Conservation (phyloP, 2,329 filamentous ascomycete species). For the Stachybotrys elegans region DNA sequence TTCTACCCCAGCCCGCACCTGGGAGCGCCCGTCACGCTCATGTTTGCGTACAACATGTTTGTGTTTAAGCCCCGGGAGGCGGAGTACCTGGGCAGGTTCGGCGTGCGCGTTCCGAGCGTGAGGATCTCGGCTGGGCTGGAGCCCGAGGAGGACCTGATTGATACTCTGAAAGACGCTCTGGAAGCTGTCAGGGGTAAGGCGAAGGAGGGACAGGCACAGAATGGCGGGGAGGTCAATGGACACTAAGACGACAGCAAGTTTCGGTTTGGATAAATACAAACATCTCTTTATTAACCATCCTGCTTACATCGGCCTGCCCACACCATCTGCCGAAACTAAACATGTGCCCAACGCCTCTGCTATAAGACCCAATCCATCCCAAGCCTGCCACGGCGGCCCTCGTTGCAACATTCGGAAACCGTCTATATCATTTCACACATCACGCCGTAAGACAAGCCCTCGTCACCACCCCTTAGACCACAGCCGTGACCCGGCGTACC, state of each 20-base stretch:
- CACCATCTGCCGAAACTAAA: too few relatives aligned
- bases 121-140: slow-evolving; percentile 45
- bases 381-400: too few relatives aligned
- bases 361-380: too few relatives aligned
- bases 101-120: slow-evolving; percentile 34
- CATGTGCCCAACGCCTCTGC: too few relatives aligned
- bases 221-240: too few relatives aligned
- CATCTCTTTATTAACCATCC: too few relatives aligned
- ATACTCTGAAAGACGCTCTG: slow-evolving; percentile 30
- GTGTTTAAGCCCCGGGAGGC: slow-evolving; percentile 33
- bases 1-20: slow-evolving; percentile 49
- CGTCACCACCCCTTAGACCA: not conserved
- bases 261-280: too few relatives aligned
- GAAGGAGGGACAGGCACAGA: too few relatives aligned
- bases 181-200: slow-evolving; percentile 17
- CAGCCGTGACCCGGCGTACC: slow-evolving; percentile 65
- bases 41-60: slow-evolving; percentile 41
- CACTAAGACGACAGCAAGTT: too few relatives aligned
- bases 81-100: slow-evolving; percentile 31
- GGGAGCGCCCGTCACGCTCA: slow-evolving; percentile 46
- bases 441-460: too few relatives aligned
- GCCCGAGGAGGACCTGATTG: slow-evolving; percentile 33
- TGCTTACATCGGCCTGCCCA: too few relatives aligned
- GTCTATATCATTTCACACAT: too few relatives aligned
- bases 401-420: not conserved